phyloP scores from a whole-genome alignment of 768 basidiomycete genomes.

The Coprinellus micaceus region DNA sequence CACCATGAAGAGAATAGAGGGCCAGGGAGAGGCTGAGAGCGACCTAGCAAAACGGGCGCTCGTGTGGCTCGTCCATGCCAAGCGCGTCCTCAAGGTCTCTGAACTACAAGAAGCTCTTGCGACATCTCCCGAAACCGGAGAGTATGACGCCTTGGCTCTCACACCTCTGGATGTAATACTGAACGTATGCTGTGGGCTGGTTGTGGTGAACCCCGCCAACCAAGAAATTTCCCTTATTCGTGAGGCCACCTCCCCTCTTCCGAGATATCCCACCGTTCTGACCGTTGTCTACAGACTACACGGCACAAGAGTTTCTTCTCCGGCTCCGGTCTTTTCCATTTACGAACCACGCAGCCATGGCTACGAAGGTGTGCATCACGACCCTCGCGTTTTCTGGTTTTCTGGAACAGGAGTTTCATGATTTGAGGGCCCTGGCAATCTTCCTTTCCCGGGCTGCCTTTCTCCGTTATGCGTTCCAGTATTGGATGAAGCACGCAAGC shows the following conservation, averaged over 20 bases:
- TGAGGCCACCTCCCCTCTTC: neutral
- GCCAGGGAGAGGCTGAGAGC: neutral
- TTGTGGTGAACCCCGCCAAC: neutral
- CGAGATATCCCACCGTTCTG: neutral
- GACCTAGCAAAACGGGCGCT: neutral
- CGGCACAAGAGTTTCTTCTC: neutral
- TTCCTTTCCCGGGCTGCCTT: neutral
- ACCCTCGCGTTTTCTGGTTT: neutral
- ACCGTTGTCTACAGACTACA: neutral
- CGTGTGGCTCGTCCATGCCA: neutral
- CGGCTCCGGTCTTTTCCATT: neutral
- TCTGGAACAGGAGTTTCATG: neutral
- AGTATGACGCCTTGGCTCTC: neutral
- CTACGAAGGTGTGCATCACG: neutral
- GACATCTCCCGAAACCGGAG: neutral
- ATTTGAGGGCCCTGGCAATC: neutral
- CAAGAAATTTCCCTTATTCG: neutral
- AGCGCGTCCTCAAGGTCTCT: neutral
- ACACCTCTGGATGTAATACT: neutral
- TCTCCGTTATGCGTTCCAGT: neutral
- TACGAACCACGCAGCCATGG: neutral
- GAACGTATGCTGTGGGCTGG: slow-evolving; percentile 1
- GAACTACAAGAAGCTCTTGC: neutral
- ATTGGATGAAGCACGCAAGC: neutral
- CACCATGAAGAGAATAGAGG: neutral